These are phyloP conservation scores for Leccinum variicolor DNA, from an alignment of 768 basidiomycete species.

Conservation along the genomic window DNA sequence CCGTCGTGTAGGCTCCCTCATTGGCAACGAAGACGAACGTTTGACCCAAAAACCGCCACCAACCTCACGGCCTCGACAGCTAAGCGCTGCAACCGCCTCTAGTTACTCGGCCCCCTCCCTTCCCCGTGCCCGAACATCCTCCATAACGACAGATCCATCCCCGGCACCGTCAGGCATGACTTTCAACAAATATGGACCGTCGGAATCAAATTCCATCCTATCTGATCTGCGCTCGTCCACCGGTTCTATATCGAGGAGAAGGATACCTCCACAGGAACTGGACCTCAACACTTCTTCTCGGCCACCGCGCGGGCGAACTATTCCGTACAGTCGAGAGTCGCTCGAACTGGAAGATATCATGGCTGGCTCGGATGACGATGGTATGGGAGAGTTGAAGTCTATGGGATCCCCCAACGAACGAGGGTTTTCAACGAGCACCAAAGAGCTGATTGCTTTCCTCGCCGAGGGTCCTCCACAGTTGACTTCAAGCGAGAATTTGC, in stretches of 20 bases:
- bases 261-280: conserved; percentile 26
- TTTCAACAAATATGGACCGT: conserved; percentile 28
- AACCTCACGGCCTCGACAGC: conserved; percentile 45
- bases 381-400: conserved; percentile 25
- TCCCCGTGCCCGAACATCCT: conserved; percentile 30
- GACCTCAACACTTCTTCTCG: conserved; percentile 24
- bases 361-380: conserved; percentile 66
- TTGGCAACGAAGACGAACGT: conserved; percentile 57
- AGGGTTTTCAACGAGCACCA: conserved; percentile 42
- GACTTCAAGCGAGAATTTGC: conserved; percentile 38
- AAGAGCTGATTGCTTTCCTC: conserved; percentile 55
- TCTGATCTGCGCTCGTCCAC: conserved; percentile 26
- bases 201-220: conserved; percentile 28
- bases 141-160: conserved; percentile 32
- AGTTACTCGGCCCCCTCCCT: conserved; percentile 23
- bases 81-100: conserved; percentile 43
- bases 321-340: conserved; percentile 60
- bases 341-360: conserved; percentile 74
- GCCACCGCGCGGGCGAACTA: conserved; percentile 39
- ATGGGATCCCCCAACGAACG: conserved; percentile 39
- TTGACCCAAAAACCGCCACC: conserved; percentile 28
- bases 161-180: conserved; percentile 5
- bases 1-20: conserved; percentile 57
- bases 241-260: conserved; percentile 19
- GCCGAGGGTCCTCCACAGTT: conserved; percentile 52